phyloP scores from a whole-genome alignment of 441 rosid species.

The Brassica balearica region DNA sequence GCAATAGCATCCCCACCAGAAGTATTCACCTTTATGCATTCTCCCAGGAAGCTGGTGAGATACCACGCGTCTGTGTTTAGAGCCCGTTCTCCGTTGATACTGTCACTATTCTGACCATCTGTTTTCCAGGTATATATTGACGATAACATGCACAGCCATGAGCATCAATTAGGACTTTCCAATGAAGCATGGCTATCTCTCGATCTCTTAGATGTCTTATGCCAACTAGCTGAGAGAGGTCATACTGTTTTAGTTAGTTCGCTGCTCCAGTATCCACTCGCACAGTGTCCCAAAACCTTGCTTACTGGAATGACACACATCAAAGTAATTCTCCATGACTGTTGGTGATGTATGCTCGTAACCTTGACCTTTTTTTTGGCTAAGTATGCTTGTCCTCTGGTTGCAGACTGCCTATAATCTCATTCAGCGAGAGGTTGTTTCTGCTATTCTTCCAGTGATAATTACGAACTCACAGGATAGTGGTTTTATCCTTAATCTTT shows the following conservation, averaged over 20 bases:
- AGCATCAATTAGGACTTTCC: slow-evolving; percentile 73
- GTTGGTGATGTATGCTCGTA: slow-evolving; percentile 16
- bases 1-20: slow-evolving; percentile 86
- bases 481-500: slow-evolving; percentile 73
- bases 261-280: slow-evolving; percentile 85
- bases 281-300: slow-evolving; percentile 86
- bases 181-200: slow-evolving; percentile 95
- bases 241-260: slow-evolving; percentile 65
- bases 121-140: slow-evolving; percentile 72
- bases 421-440: slow-evolving; percentile 78
- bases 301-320: slow-evolving; percentile 88
- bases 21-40: slow-evolving; percentile 87
- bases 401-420: slow-evolving; percentile 91
- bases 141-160: slow-evolving; percentile 69
- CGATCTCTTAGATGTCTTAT: slow-evolving; percentile 85
- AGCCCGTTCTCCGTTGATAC: slow-evolving; percentile 20
- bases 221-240: slow-evolving; percentile 94
- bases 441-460: slow-evolving; percentile 71
- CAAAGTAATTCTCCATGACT: slow-evolving; percentile 56
- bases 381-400: slow-evolving; percentile 23
- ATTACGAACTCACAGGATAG: slow-evolving; percentile 54
- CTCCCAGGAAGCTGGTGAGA: slow-evolving; percentile 86
- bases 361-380: slow-evolving; percentile 20
- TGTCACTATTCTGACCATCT: slow-evolving; percentile 37
- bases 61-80: slow-evolving; percentile 31